Conservation (phyloP, 1,284 basidiomycete species). For the Fistulina hepatica region DNA sequence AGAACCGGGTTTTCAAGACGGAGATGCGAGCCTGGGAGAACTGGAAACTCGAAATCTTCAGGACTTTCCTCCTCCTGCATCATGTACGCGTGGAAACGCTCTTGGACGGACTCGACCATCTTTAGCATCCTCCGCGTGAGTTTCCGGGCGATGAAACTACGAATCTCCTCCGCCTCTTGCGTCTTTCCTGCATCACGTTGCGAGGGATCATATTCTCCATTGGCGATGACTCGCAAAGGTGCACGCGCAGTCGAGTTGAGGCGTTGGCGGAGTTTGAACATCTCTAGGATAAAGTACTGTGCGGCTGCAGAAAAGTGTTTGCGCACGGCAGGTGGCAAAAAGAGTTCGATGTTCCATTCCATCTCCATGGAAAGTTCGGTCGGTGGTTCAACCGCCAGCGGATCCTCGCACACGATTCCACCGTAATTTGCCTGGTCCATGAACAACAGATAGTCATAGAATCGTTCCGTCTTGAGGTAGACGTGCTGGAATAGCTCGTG, state of each 20-base stretch:
- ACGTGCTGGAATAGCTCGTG: slow-evolving; percentile 96
- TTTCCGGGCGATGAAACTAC: slow-evolving; percentile 69
- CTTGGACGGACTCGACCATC: slow-evolving; percentile 57
- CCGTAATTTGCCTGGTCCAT: slow-evolving; percentile 95
- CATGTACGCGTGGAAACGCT: slow-evolving; percentile 51
- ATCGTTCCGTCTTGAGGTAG: slow-evolving; percentile 78
- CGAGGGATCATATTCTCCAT: slow-evolving; percentile 49
- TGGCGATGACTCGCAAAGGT: slow-evolving; percentile 69
- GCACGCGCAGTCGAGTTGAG: slow-evolving; percentile 47
- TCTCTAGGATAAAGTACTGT: slow-evolving; percentile 79
- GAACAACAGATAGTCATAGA: slow-evolving; percentile 93
- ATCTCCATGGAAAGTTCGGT: slow-evolving; percentile 70
- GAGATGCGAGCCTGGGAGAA: slow-evolving; percentile 80
- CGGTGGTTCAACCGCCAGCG: slow-evolving; percentile 54
- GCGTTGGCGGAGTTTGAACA: slow-evolving; percentile 72
- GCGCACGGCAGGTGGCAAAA: slow-evolving; percentile 82
- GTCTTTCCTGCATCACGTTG: slow-evolving; percentile 59
- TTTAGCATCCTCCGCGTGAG: slow-evolving; percentile 80
- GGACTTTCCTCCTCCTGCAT: slow-evolving; percentile 47
- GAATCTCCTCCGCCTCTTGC: slow-evolving; percentile 58
- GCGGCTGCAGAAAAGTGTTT: slow-evolving; percentile 67
- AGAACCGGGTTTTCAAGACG: slow-evolving; percentile 69
- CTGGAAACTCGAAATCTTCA: slow-evolving; percentile 68
- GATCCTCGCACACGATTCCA: slow-evolving; percentile 79
- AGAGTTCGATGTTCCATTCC: slow-evolving; percentile 92